Evolutionary conservation across 371 early-diverging fungal genomes (phyloP).

Genomic region (Sporodiniella umbellata): DNA sequence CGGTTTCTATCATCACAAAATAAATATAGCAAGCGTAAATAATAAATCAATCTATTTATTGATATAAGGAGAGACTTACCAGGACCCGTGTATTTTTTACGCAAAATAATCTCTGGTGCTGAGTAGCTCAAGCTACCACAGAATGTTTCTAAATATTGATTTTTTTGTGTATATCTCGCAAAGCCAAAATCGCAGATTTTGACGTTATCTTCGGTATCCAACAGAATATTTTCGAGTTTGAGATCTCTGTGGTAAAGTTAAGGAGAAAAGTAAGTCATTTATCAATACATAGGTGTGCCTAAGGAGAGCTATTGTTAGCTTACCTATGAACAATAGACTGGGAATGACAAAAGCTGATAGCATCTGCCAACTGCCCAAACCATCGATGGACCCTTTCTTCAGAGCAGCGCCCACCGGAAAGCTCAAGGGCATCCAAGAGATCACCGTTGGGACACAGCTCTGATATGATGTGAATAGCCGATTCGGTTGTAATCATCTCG

Average conservation of each 20-base stretch:
- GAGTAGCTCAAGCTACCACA: slow-evolving; percentile 86
- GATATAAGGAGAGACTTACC: no score
- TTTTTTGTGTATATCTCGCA: slow-evolving; percentile 67
- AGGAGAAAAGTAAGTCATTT: no score
- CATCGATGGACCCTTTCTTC: slow-evolving; percentile 52
- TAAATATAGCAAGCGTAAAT: no score
- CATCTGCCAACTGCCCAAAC: slow-evolving; percentile 72
- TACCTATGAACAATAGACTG: slow-evolving; percentile 66
- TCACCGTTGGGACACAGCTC: slow-evolving; percentile 81
- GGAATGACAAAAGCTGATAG: slow-evolving; percentile 75
- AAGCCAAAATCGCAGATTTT: slow-evolving; percentile 92
- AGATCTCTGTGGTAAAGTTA: no score
- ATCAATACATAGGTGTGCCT: background rate
- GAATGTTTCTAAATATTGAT: slow-evolving; percentile 73
- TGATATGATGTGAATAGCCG: slow-evolving; percentile 76
- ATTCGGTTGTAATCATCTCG: slow-evolving; percentile 82
- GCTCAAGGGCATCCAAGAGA: slow-evolving; percentile 65
- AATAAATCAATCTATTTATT: no score
- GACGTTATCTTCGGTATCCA: slow-evolving; percentile 68
- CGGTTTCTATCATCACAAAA: no score
- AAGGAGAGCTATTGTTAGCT: background rate
- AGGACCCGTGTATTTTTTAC: slow-evolving; percentile 70
- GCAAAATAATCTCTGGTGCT: slow-evolving; percentile 74
- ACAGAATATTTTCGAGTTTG: slow-evolving; percentile 83
- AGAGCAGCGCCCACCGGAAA: slow-evolving; percentile 45